Evolutionary conservation across 2,329 filamentous ascomycete species (phyloP), one percentile per base, ranked within the genome.

Genomic region (Cordyceps sp.): DNA sequence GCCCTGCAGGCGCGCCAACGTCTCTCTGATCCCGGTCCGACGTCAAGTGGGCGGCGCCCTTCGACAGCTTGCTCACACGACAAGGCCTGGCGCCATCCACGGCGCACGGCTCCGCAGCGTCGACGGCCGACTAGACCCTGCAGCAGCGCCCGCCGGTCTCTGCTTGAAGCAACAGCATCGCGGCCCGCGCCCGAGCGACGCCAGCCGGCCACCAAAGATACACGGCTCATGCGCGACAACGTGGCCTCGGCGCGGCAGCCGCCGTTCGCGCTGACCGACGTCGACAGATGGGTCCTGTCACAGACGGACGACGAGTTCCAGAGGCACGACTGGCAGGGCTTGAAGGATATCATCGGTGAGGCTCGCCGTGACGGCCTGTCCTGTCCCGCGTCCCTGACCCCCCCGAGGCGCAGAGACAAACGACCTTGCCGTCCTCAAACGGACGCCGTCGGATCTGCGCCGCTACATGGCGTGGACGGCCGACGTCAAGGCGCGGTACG

Each of bases 391-490:
- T 28, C 14, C 15, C 22, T 30, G 4, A 26, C 19, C 17, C 10
- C n/a, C n/a, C 17, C 17, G 15, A 4, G 13, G n/a, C 20, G 15
- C 26, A 71, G 61, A 53, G 32, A 55, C 49, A 32, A 76, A 76
- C 46, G 57, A 77, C 23, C 74, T 94, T 37, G 71, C 79, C 39
- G 63, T 69, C 17, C 77, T 94, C 43, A 82, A 83, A 49, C 70
- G 88, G 24, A 73, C 76, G 36, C 85, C 88, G 2, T 85, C 78
- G 18, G 79, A 93, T 43, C 61, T 93, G 37, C 68, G 79, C 33
- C 68, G 69, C 26, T 94, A 94, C 48, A 75, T 88, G 44, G 61
- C 76, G 47, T 93, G 78, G 68, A 82, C 78, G 12, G 61, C 70
- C 30, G 63, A 74, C 36, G 73, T 78, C 31, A 78, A 79, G 43